These are phyloP conservation scores for Leishmania major DNA, from an alignment of 208 protist species.

Conservation along the genomic window DNA sequence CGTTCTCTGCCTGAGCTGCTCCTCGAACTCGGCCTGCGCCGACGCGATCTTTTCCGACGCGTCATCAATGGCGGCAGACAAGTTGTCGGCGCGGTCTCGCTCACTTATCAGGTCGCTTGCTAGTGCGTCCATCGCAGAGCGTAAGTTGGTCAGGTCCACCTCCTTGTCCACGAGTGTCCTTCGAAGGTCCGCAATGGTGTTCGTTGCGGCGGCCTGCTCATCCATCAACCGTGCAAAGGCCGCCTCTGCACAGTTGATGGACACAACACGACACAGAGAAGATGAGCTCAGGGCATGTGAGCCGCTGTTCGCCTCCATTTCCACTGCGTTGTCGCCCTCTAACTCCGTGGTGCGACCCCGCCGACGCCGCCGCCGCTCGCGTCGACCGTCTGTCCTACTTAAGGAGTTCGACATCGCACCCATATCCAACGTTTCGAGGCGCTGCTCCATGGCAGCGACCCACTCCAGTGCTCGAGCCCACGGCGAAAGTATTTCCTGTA, in stretches of 20 bases:
- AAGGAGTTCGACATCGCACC: background rate
- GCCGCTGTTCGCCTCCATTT: background rate
- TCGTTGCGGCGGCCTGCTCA: background rate
- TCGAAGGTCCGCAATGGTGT: background rate
- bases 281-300: background rate
- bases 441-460: constrained; percentile 11
- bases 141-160: background rate
- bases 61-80: constrained; percentile 30
- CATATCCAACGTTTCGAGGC: constrained; percentile 1
- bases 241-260: background rate
- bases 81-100: constrained; percentile 17
- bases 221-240: background rate
- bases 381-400: background rate
- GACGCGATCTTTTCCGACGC: constrained; percentile 26
- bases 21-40: constrained; percentile 48
- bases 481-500: background rate
- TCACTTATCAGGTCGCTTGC: constrained; percentile 17
- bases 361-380: background rate
- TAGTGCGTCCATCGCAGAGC: constrained; percentile 27
- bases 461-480: constrained; percentile 9
- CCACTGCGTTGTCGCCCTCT: background rate
- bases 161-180: constrained; percentile 2
- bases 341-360: background rate
- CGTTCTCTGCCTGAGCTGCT: constrained; percentile 29
- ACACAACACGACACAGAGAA: background rate